Evolutionary conservation across 1,139 yeast species (phyloP).

Genomic region (Candida pseudoviswanathii): DNA sequence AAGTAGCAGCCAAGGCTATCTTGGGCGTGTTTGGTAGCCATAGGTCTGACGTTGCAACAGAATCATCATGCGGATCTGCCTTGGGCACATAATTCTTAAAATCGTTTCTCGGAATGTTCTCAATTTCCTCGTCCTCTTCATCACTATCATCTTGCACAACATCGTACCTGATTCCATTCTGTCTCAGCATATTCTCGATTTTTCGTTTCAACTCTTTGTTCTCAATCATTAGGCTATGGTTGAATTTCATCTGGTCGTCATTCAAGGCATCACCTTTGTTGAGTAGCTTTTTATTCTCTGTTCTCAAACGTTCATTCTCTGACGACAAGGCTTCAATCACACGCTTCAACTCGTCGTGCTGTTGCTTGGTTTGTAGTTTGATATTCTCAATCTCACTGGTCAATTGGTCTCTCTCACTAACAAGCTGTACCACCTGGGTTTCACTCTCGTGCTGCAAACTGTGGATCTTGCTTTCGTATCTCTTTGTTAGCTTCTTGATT

Average conservation of each 20-base stretch:
- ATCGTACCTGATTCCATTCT: not conserved
- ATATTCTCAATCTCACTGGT: not conserved
- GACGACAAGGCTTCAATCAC: not conserved
- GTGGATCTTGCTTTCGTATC: constrained; percentile 1
- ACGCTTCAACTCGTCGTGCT: not conserved
- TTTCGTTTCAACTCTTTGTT: constrained; percentile 2
- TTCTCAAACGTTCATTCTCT: not conserved
- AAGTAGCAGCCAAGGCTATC: not conserved
- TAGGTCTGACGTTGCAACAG: not conserved
- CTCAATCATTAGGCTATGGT: not conserved
- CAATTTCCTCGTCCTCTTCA: not conserved
- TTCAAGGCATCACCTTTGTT: not conserved
- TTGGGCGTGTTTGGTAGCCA: not conserved
- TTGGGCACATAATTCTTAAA: not conserved
- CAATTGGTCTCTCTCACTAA: not conserved
- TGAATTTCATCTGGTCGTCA: not conserved
- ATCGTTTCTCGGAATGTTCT: not conserved
- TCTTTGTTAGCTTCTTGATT: not conserved
- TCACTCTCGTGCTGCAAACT: not conserved
- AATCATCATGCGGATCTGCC: not conserved
- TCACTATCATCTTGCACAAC: constrained; percentile 3
- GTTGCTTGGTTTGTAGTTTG: not conserved
- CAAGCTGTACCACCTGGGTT: not conserved
- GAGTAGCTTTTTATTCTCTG: not conserved
- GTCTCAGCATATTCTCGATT: not conserved